Conservation (phyloP, 345 rosid genomes). For the Rhizophora apiculata region DNA sequence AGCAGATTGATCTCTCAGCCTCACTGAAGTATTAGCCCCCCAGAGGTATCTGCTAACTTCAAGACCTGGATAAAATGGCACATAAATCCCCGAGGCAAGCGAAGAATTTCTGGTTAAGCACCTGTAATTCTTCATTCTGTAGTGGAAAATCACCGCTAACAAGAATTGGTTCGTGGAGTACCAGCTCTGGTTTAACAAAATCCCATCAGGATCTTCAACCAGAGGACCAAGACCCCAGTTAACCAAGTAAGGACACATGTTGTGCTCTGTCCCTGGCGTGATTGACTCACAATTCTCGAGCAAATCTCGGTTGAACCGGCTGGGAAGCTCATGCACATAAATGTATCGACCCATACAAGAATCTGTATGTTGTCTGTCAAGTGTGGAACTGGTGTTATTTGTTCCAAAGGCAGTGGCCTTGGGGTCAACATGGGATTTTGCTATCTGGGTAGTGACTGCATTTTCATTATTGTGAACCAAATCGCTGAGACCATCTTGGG, state of each 20-base stretch:
- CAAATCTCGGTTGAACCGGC: constrained; percentile 24
- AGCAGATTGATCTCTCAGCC: constrained; percentile 24
- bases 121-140: constrained; percentile 21
- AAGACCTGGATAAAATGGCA: constrained; percentile 28
- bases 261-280: constrained; percentile 22
- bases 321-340: constrained; percentile 23
- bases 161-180: constrained; percentile 25
- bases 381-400: background rate
- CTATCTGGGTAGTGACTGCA: constrained; percentile 21
- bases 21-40: constrained; percentile 13
- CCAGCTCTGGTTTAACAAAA: constrained; percentile 21
- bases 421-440: constrained; percentile 16
- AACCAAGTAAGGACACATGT: constrained; percentile 27
- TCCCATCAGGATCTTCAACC: constrained; percentile 14
- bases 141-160: constrained; percentile 27
- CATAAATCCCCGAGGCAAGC: constrained; percentile 26
- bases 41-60: constrained; percentile 25
- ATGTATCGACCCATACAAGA: constrained; percentile 23
- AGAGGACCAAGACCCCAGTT: constrained; percentile 17
- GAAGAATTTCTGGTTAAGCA: constrained; percentile 30
- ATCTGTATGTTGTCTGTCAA: constrained; percentile 6
- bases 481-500: constrained; percentile 16
- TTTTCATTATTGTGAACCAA: constrained; percentile 13
- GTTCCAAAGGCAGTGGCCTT: constrained; percentile 15
- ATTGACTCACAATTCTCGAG: constrained; percentile 22